Conservation (phyloP, 306 rosid species). For the Cicer arietinum region DNA sequence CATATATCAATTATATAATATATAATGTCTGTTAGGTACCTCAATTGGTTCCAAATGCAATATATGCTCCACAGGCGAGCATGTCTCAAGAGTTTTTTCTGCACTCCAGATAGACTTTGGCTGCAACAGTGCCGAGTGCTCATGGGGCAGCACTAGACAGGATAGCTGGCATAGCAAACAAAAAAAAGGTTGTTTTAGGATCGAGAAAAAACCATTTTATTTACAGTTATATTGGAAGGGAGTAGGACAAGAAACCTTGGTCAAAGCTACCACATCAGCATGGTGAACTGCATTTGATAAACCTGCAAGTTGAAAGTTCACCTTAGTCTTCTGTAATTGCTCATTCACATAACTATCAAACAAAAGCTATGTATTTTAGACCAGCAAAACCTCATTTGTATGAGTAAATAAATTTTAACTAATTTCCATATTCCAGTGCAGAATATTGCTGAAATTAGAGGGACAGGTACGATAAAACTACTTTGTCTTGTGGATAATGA, state of each 20-base stretch:
- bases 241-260: slow-evolving; percentile 61
- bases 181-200: slow-evolving; percentile 33
- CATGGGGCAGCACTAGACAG: slow-evolving; percentile 78
- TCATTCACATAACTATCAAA: slow-evolving; percentile 26
- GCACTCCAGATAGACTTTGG: slow-evolving; percentile 89
- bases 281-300: slow-evolving; percentile 60
- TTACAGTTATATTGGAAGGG: slow-evolving; percentile 10
- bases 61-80: slow-evolving; percentile 85
- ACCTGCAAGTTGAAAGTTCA: slow-evolving; percentile 56
- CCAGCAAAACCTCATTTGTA: slow-evolving; percentile 11
- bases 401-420: slow-evolving; percentile 27
- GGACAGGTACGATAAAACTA: neutral
- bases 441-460: slow-evolving; percentile 11
- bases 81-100: slow-evolving; percentile 62
- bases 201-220: slow-evolving; percentile 19
- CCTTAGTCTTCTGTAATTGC: slow-evolving; percentile 29
- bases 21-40: slow-evolving; percentile 47
- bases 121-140: slow-evolving; percentile 68
- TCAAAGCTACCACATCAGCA: slow-evolving; percentile 75
- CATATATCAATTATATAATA: neutral
- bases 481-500: neutral
- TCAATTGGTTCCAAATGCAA: slow-evolving; percentile 90
- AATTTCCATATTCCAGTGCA: slow-evolving; percentile 15
- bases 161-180: slow-evolving; percentile 70
- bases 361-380: neutral